phyloP scores from a whole-genome alignment of 495 filamentous ascomycete species.

The Hyphodiscus hymeniophilus region DNA sequence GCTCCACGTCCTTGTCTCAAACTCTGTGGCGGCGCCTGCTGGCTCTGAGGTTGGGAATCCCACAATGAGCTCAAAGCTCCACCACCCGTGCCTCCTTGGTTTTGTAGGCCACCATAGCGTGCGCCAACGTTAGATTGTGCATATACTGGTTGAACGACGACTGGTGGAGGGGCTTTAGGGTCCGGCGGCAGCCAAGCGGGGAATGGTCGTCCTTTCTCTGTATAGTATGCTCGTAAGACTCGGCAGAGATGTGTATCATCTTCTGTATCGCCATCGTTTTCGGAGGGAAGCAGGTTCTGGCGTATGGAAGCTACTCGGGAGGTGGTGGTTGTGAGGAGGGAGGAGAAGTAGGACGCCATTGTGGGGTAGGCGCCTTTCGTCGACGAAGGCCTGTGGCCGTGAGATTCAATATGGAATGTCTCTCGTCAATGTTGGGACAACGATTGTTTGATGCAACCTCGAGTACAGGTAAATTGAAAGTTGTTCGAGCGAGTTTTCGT shows the following conservation, averaged over 20 bases:
- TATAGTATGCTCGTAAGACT: constrained; percentile 91
- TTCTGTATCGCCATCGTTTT: constrained; percentile 85
- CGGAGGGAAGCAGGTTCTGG: constrained; percentile 64
- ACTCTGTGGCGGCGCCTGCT: too few relatives aligned
- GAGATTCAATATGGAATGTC: too few relatives aligned
- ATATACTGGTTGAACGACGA: constrained; percentile 41
- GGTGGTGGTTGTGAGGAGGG: constrained; percentile 70
- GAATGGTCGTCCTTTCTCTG: constrained; percentile 73
- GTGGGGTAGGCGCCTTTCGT: too few relatives aligned
- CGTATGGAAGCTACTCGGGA: constrained; percentile 74
- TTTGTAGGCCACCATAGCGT: constrained; percentile 42
- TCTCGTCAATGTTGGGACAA: too few relatives aligned
- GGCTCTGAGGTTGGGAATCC: constrained; percentile 49
- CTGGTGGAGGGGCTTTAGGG: constrained; percentile 58
- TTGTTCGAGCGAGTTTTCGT: too few relatives aligned
- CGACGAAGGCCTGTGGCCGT: too few relatives aligned
- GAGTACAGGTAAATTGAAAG: too few relatives aligned
- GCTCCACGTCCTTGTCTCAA: too few relatives aligned
- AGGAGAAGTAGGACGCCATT: constrained; percentile 76
- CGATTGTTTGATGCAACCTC: too few relatives aligned
- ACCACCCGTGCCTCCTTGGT: constrained; percentile 20
- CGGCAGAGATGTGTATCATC: constrained; percentile 93
- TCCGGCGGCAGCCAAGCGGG: constrained; percentile 86
- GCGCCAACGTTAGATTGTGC: constrained; percentile 37
- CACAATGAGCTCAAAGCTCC: constrained; percentile 70